Conservation (phyloP, 139 green algal species). For the Closterium sp. region DNA sequence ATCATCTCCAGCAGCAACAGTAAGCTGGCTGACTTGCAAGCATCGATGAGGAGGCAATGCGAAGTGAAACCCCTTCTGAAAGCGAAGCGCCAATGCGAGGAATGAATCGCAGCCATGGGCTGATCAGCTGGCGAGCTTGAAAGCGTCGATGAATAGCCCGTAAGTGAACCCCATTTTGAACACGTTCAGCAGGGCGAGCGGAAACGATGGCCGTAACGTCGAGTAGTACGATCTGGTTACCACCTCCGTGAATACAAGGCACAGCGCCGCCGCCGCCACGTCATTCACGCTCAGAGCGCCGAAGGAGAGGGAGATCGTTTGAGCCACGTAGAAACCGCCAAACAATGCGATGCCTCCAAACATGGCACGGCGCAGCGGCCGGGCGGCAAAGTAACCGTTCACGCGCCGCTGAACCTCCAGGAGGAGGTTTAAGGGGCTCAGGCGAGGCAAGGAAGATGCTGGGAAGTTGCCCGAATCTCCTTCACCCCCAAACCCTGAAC, state of each 20-base stretch:
- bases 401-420: neutral
- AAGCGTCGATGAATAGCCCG: conserved; percentile 44
- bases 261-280: conserved; percentile 19
- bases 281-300: conserved; percentile 44
- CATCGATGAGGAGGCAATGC: no score
- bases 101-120: no score
- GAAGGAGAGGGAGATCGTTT: conserved; percentile 45
- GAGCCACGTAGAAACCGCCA: conserved; percentile 34
- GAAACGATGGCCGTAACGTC: conserved; percentile 5
- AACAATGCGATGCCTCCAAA: conserved; percentile 30
- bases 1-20: no score
- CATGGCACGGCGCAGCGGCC: conserved; percentile 4
- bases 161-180: conserved; percentile 51
- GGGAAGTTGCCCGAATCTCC: neutral
- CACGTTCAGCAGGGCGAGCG: conserved; percentile 34
- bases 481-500: neutral
- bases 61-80: no score
- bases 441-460: neutral
- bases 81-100: no score
- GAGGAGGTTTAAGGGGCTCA: neutral
- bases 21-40: no score
- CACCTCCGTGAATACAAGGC: conserved; percentile 38
- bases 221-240: conserved; percentile 38
- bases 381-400: neutral
- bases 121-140: conserved; percentile 51